Evolutionary conservation across 2,329 filamentous ascomycete genomes (phyloP), one percentile per base, ranked within the genome.

Genomic region (Nectriaceae sp.): DNA sequence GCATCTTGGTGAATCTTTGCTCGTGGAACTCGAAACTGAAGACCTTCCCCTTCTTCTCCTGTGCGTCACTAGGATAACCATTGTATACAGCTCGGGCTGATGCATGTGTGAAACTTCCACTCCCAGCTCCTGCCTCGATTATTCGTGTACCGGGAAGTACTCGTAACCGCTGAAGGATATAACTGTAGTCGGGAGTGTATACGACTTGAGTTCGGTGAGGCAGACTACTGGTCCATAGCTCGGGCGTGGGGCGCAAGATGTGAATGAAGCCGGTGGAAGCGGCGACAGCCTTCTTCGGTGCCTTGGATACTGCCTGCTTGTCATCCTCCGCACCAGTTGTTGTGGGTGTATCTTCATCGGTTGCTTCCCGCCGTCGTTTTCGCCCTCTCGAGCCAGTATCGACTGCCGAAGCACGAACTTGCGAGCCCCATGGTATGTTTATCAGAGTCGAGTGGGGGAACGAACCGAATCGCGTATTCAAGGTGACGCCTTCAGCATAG

Each of bases 391-490:
- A 94, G 11, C 92, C 91, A 0, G 92, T 97, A 63, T 97, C 90
- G 47, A 97, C 91, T 24, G 87, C 83, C 2, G 91, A 96, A 6
- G 94, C 94, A 40, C 90, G 81, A 19, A 97, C 85, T 67, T 97
- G 94, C 5, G 89, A 90, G 21, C 94, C 94, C 93, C 93, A 97
- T 36, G 89, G 88, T 45, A 91, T 76, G 4, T 83, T 78, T 46
- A 96, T 79, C 39, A 93, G 72, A 0, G 89, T 92, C 11, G 82
- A 87, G 65, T 93, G 89, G 0, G 89, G 89, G 52, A 91, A 93
- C 0, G 92, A 96, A 41, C 94, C 94, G 64, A 96, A 99, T 38
- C 92, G 85, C 2, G 93, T 99, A 72, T 96, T 97, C 45, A 92
- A 83, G 3, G 90, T 87, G 40, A 85, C 85, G 29, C 88, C 88